A percentile compares a stretch with the other conserved stretches of the same genome.
phyloP scores from a whole-genome alignment of 75 land plant genomes.

The Selaginella moellendorffii region DNA sequence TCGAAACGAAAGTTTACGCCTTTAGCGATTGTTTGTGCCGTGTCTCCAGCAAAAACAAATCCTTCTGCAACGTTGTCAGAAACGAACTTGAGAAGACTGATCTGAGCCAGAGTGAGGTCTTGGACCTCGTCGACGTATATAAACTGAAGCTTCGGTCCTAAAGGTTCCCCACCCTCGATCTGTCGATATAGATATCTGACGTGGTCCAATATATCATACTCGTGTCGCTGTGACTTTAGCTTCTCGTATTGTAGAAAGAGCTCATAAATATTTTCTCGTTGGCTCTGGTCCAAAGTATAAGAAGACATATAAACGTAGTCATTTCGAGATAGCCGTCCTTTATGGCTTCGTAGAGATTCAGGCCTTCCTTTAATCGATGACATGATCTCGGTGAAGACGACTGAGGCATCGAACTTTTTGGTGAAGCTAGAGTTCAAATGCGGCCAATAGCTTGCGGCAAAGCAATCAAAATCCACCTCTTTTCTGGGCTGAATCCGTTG shows the following conservation, averaged over 20 bases:
- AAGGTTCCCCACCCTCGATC: conserved; percentile 16
- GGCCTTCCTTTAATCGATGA: conserved; percentile 51
- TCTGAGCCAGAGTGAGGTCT: conserved; percentile 52
- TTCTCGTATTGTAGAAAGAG: conserved; percentile 51
- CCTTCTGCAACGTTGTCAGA: conserved; percentile 39
- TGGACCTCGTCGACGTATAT: conserved; percentile 73
- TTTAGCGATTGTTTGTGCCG: conserved; percentile 64
- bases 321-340: conserved; percentile 18
- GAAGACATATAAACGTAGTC: conserved; percentile 31
- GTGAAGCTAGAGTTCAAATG: conserved; percentile 34
- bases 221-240: conserved; percentile 24
- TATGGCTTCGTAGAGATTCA: neutral
- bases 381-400: conserved; percentile 41
- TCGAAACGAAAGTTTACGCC: conserved; percentile 57
- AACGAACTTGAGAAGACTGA: conserved; percentile 42
- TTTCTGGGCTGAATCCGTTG: conserved; percentile 21
- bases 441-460: conserved; percentile 40
- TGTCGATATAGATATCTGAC: conserved; percentile 39
- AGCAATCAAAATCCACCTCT: conserved; percentile 41
- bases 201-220: conserved; percentile 50
- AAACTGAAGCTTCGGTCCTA: conserved; percentile 36
- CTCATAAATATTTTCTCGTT: conserved; percentile 41
- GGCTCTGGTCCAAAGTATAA: neutral
- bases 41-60: conserved; percentile 67
- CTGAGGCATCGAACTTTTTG: conserved; percentile 37